Evolutionary conservation across 2,329 filamentous ascomycete species (phyloP), one percentile per base, ranked within the genome.

Genomic region (Coniosporium tulheliwenetii): DNA sequence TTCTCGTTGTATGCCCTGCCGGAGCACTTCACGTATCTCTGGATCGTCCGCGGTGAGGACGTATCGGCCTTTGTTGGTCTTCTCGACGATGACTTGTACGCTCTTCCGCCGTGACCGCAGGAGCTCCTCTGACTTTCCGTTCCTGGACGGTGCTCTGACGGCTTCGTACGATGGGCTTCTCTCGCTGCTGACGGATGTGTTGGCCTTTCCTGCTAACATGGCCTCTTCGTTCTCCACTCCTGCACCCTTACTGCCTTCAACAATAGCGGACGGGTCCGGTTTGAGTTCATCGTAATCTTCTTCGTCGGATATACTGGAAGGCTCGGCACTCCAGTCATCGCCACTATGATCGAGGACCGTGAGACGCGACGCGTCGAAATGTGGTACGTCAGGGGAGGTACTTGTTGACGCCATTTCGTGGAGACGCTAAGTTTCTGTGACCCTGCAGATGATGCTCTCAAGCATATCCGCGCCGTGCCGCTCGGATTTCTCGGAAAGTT

Each of bases 31-130:
- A 36, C 58, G 60, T 33, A 71, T 60, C 33, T 66, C 61, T 0
- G 65, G 61, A 43, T 73, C 69, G 40, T 71, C 65, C 2, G 66
- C 62, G 0, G 61, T 69, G 26, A 73, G 52, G 13, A 64, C 59
- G 45, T 71, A 70, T 39, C 62, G 55, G 12, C 65, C 66, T 41
- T 61, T 66, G 32, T 58, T 58, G 2, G 66, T 65, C 49, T 62
- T 58, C 47, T 70, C 61, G 30, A 71, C 52, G 33, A 61, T 55
- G 33, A 71, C 56, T 42, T 68, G 62, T 34, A 71, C 60, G 49
- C 61, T 66, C 45, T 57, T 61, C 39, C 57, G 51, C 43, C 56
- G 13, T n/a, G 19, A 26, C 19, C 19, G 19, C 19, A 26, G 19
- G 19, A 26, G 19, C 19, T 26, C 19, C 19, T 43, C 39, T 15